Evolutionary conservation across 176 grass and related monocot genomes (phyloP).

Genomic region (Carex scoparia): DNA sequence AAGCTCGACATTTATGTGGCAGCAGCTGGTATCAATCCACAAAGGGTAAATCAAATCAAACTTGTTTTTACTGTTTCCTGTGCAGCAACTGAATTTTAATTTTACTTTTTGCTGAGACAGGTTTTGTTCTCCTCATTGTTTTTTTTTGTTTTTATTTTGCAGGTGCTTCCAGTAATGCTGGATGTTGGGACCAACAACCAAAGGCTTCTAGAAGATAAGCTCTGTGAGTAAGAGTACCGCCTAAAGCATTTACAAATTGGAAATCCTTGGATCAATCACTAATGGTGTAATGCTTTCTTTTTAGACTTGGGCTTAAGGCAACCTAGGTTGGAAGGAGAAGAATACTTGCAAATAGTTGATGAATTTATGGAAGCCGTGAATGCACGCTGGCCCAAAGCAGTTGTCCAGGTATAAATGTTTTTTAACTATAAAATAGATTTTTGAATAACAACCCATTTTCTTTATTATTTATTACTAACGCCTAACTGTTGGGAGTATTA

Average conservation of each 20-base stretch:
- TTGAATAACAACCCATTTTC: background rate
- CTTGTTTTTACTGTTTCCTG: background rate
- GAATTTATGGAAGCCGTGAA: constrained; percentile 95
- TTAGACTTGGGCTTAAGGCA: constrained; percentile 95
- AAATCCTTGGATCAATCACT: background rate
- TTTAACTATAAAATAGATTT: background rate
- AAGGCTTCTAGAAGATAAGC: constrained; percentile 89
- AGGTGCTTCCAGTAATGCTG: constrained; percentile 98
- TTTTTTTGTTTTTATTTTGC: background rate
- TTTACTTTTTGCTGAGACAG: background rate
- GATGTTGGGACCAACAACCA: constrained; percentile 91
- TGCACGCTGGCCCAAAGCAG: constrained; percentile 95
- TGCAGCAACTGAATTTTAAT: background rate
- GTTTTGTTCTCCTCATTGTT: background rate
- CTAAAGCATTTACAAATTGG: constrained; percentile 4
- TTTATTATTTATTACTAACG: background rate
- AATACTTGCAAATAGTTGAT: constrained; percentile 88
- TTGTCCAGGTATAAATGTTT: constrained; percentile 61
- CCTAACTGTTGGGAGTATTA: background rate
- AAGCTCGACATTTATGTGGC: constrained; percentile 99
- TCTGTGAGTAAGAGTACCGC: constrained; percentile 66
- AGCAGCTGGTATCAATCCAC: constrained; percentile 94
- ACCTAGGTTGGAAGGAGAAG: constrained; percentile 86
- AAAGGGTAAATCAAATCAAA: constrained; percentile 45
- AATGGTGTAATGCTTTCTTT: constrained; percentile 17